Percentiles rank a stretch among this genome's conserved stretches.
Evolutionary conservation across 305 asterid species (phyloP).

Genomic region (Galium porrigens): DNA sequence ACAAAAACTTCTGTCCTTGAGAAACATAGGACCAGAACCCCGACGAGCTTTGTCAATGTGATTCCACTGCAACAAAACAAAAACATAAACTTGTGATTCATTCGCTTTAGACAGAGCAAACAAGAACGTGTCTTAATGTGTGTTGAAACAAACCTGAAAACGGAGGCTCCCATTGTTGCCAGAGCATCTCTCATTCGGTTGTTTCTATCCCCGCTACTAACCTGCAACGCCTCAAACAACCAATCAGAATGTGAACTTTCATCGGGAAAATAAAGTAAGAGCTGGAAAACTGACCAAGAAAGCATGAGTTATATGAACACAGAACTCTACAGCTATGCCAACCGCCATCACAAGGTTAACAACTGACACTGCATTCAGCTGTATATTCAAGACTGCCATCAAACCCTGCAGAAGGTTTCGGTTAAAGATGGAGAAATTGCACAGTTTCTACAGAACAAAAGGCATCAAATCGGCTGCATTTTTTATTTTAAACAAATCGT

Average conservation of each 20-base stretch:
- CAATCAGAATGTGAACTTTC: constrained; percentile 7
- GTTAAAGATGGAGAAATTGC: not conserved
- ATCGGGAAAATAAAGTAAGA: not conserved
- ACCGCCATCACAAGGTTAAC: constrained; percentile 96
- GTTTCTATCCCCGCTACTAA: constrained; percentile 76
- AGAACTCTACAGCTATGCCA: constrained; percentile 95
- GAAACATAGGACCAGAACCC: constrained; percentile 80
- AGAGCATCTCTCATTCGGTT: constrained; percentile 88
- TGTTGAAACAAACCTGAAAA: constrained; percentile 51
- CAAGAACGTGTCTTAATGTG: not conserved
- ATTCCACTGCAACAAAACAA: constrained; percentile 56
- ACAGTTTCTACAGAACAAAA: too few relatives aligned
- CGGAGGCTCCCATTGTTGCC: constrained; percentile 96
- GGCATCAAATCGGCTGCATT: constrained; percentile 4
- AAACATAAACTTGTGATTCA: not conserved
- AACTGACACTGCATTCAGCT: constrained; percentile 81
- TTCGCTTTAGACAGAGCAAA: not conserved
- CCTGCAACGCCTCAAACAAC: constrained; percentile 25
- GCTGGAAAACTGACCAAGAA: constrained; percentile 57
- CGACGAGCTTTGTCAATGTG: constrained; percentile 92
- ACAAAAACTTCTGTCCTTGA: constrained; percentile 88
- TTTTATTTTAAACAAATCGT: constrained; percentile 1
- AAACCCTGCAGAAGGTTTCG: constrained; percentile 49
- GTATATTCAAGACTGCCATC: constrained; percentile 79
- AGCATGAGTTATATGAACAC: constrained; percentile 92